Percentiles rank a stretch among this genome's conserved stretches.
Evolutionary conservation across 108 stramenopile species (phyloP).

Genomic region (Fragilariopsis cylindrus): DNA sequence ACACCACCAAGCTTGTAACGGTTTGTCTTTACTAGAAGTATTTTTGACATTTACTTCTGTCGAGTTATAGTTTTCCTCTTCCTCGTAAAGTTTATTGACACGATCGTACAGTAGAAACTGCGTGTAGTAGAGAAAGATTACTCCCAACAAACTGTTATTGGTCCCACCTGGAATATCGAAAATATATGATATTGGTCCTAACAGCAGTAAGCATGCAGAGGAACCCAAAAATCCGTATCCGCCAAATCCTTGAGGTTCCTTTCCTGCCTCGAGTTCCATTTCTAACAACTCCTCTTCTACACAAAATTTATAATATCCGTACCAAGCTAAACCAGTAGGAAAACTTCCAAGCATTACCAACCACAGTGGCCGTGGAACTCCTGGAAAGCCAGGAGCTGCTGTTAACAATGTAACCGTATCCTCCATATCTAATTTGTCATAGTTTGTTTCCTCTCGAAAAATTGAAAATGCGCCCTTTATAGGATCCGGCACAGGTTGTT

Average conservation of each 20-base stretch:
- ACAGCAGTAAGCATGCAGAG: slow-evolving; percentile 26
- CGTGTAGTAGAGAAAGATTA: slow-evolving; percentile 32
- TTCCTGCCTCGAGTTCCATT: slow-evolving; percentile 32
- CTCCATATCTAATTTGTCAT: slow-evolving; percentile 12
- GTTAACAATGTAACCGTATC: slow-evolving; percentile 32
- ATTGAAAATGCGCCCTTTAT: slow-evolving; percentile 18
- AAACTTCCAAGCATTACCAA: slow-evolving; percentile 38
- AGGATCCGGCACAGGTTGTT: slow-evolving; percentile 30
- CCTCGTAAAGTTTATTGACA: slow-evolving; percentile 38
- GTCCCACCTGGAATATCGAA: slow-evolving; percentile 39
- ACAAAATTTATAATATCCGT: slow-evolving; percentile 53
- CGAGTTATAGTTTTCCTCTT: slow-evolving; percentile 17
- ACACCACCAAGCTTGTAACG: slow-evolving; percentile 39
- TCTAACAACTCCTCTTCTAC: slow-evolving; percentile 56
- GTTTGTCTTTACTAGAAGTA: slow-evolving; percentile 2
- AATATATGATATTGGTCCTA: slow-evolving; percentile 31
- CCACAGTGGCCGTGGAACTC: slow-evolving; percentile 49
- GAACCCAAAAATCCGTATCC: slow-evolving; percentile 48
- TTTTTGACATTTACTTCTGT: not conserved
- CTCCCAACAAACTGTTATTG: slow-evolving; percentile 24
- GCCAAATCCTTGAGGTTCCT: slow-evolving; percentile 37
- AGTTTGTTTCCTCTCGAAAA: slow-evolving; percentile 8
- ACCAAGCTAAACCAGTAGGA: slow-evolving; percentile 49
- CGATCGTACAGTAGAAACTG: slow-evolving; percentile 47
- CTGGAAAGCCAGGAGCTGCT: slow-evolving; percentile 43